A percentile compares a stretch with the other conserved stretches of the same genome.
These are phyloP conservation scores for Cymbidium sinense DNA, from an alignment of 106 monocot genomes.

Conservation along the genomic window DNA sequence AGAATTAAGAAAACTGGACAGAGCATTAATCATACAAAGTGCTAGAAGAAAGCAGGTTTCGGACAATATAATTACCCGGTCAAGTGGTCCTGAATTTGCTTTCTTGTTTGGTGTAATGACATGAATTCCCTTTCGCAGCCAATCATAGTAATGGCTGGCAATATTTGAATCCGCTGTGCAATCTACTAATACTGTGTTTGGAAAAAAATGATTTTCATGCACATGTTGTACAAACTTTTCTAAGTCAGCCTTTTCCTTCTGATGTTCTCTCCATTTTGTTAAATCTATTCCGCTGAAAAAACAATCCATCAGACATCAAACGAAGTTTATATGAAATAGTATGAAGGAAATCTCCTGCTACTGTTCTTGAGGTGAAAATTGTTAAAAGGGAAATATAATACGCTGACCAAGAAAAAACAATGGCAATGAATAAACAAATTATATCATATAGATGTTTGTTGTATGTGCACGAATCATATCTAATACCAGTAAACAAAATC, in stretches of 20 bases:
- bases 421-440: neutral
- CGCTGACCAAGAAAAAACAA: neutral
- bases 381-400: neutral
- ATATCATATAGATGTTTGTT: neutral
- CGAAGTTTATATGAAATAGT: neutral
- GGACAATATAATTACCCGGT: conserved; percentile 42
- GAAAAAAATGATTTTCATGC: conserved; percentile 78
- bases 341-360: neutral
- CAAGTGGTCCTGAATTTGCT: conserved; percentile 98
- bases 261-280: conserved; percentile 65
- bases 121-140: conserved; percentile 91
- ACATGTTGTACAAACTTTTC: conserved; percentile 70
- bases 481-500: neutral
- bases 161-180: conserved; percentile 83
- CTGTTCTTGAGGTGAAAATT: neutral
- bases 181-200: conserved; percentile 92
- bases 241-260: conserved; percentile 52
- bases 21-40: neutral
- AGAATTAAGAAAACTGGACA: neutral
- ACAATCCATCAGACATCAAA: neutral
- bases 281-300: conserved; percentile 80
- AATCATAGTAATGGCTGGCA: conserved; percentile 82
- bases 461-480: neutral
- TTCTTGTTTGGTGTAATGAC: conserved; percentile 99
- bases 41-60: neutral